phyloP scores from a whole-genome alignment of 345 rosid species.

The Anacardium occidentale region DNA sequence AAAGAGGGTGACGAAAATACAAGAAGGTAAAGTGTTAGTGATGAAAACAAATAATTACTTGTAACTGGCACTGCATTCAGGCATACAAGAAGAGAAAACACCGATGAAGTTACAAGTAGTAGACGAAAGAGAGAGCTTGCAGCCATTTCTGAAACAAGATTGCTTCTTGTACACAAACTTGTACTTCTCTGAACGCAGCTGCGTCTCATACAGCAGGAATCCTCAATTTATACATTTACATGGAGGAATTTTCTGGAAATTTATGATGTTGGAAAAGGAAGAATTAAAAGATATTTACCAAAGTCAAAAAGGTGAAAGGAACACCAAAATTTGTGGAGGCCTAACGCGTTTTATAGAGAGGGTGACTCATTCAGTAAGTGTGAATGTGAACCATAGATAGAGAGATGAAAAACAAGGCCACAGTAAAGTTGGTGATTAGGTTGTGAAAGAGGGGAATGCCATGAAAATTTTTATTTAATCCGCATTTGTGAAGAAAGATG shows the following conservation, averaged over 20 bases:
- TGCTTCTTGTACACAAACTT: slow-evolving; percentile 1
- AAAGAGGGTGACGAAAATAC: not conserved
- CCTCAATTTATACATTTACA: slow-evolving; percentile 16
- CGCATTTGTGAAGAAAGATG: slow-evolving; percentile 18
- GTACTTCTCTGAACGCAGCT: not conserved
- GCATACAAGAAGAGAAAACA: slow-evolving; percentile 32
- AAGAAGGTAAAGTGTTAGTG: not conserved
- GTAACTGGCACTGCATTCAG: slow-evolving; percentile 38
- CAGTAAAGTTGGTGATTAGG: not conserved
- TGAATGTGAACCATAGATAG: slow-evolving; percentile 6
- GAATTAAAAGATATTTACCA: slow-evolving; percentile 3
- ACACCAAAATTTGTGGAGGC: slow-evolving; percentile 8
- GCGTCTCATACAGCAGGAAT: not conserved
- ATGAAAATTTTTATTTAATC: slow-evolving; percentile 5
- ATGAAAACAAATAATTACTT: slow-evolving; percentile 31
- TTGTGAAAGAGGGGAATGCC: slow-evolving; percentile 7
- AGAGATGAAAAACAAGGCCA: not conserved
- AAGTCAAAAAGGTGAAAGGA: slow-evolving; percentile 29
- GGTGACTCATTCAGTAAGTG: not conserved
- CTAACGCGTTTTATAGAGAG: slow-evolving; percentile 3
- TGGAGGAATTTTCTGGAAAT: slow-evolving; percentile 13
- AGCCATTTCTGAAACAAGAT: slow-evolving; percentile 34
- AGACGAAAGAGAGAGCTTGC: slow-evolving; percentile 31
- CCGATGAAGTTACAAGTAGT: slow-evolving; percentile 34
- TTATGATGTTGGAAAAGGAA: slow-evolving; percentile 9